Conservation (phyloP, 2,329 filamentous ascomycete genomes). For the Colletotrichum sp. region DNA sequence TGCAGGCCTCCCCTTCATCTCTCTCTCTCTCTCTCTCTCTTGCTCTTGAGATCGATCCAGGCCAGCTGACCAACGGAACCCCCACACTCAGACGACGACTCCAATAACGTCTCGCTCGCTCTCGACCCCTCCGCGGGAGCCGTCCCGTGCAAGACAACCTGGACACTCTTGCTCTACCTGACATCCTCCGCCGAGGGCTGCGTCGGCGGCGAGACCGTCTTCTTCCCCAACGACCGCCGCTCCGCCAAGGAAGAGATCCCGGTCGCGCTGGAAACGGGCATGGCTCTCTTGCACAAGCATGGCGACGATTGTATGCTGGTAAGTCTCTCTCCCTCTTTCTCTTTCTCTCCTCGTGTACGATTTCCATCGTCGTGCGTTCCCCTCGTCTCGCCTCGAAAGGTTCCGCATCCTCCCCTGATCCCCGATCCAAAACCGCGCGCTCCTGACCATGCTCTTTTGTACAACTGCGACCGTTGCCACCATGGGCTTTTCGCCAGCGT, state of each 20-base stretch:
- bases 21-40: not conserved
- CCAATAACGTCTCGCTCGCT: slow-evolving; percentile 62
- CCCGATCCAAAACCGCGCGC: not conserved
- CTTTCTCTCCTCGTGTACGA: not conserved
- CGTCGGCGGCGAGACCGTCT: slow-evolving; percentile 86
- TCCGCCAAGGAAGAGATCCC: slow-evolving; percentile 67
- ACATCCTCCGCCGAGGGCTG: slow-evolving; percentile 68
- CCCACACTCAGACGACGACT: slow-evolving; percentile 75
- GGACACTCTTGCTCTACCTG: slow-evolving; percentile 89
- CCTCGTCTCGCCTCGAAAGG: not conserved
- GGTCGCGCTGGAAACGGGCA: slow-evolving; percentile 79
- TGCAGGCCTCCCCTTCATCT: slow-evolving; percentile 10
- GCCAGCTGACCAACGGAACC: slow-evolving; percentile 1
- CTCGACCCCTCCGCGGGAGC: slow-evolving; percentile 37
- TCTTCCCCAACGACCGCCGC: slow-evolving; percentile 74
- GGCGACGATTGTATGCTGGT: slow-evolving; percentile 85
- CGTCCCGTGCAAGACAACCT: slow-evolving; percentile 72
- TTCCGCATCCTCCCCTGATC: slow-evolving; percentile 3
- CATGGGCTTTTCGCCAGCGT: not conserved
- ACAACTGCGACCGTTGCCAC: slow-evolving; percentile 11
- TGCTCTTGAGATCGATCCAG: not conserved
- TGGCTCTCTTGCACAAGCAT: slow-evolving; percentile 86
- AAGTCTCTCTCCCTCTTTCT: slow-evolving; percentile 30
- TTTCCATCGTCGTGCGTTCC: not conserved
- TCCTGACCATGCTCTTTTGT: not conserved